Conservation (phyloP, 306 rosid species). For the Abrus pulchellus region DNA sequence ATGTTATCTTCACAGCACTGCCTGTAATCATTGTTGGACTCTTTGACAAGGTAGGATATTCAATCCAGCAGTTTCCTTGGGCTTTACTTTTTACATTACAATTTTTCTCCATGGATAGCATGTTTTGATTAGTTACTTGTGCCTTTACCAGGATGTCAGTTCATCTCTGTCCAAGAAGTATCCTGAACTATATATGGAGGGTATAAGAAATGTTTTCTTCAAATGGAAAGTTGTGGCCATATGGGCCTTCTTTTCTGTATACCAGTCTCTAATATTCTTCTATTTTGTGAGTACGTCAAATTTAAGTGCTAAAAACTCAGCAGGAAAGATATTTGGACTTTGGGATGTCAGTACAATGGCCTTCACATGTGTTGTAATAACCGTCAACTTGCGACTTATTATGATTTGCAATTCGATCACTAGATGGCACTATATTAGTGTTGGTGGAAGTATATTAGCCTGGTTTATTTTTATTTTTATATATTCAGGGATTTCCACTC, state of each 20-base stretch:
- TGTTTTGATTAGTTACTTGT: conserved; percentile 44
- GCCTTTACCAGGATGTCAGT: conserved; percentile 87
- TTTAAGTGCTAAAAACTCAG: conserved; percentile 65
- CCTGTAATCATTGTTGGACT: conserved; percentile 95
- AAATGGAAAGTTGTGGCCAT: conserved; percentile 92
- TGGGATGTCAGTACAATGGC: conserved; percentile 99
- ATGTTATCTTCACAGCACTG: conserved; percentile 93
- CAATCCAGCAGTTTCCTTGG: conserved; percentile 38
- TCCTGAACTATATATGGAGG: conserved; percentile 90
- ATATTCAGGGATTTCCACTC: conserved; percentile 74
- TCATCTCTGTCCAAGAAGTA: conserved; percentile 93
- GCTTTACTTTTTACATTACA: conserved; percentile 34
- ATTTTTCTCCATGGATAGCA: conserved; percentile 29
- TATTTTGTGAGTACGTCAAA: conserved; percentile 69
- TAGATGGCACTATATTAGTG: conserved; percentile 88
- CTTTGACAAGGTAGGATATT: conserved; percentile 81
- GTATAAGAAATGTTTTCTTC: conserved; percentile 81
- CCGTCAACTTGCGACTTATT: conserved; percentile 89
- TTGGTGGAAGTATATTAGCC: conserved; percentile 93
- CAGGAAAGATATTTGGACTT: conserved; percentile 84
- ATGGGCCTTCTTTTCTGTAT: conserved; percentile 90
- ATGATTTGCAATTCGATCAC: conserved; percentile 89
- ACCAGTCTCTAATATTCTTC: conserved; percentile 88
- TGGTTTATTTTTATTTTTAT: conserved; percentile 87
- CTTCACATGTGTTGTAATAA: conserved; percentile 88